phyloP scores from a whole-genome alignment of 176 grass and related monocot species.

The Carex cristatella region DNA sequence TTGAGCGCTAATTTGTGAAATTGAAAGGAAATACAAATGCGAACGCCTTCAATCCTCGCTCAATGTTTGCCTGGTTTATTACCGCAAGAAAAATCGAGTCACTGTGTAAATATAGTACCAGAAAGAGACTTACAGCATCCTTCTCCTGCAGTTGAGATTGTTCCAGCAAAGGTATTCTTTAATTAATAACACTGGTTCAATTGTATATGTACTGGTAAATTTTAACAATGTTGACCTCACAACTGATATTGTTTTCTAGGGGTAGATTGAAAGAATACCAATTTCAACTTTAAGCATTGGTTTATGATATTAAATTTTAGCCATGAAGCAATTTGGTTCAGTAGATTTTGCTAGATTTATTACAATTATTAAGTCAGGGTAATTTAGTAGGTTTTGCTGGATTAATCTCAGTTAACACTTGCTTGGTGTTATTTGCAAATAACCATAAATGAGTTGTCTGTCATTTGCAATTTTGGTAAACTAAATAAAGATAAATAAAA shows the following conservation, averaged over 20 bases:
- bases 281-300: neutral
- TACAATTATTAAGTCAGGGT: neutral
- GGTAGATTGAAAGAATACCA: neutral
- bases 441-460: too few relatives aligned
- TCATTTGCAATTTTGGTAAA: too few relatives aligned
- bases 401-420: neutral
- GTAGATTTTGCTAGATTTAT: neutral
- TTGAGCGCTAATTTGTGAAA: neutral
- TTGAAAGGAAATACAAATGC: slow-evolving; percentile 29
- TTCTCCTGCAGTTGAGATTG: slow-evolving; percentile 55
- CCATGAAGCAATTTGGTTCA: neutral
- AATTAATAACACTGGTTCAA: neutral
- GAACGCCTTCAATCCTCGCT: slow-evolving; percentile 38
- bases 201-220: neutral
- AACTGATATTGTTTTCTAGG: neutral
- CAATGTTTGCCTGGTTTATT: slow-evolving; percentile 51
- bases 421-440: too few relatives aligned
- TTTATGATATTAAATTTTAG: neutral
- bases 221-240: neutral
- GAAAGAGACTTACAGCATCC: slow-evolving; percentile 44
- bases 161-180: slow-evolving; percentile 48
- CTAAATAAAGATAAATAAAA: neutral
- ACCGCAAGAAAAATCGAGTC: slow-evolving; percentile 40
- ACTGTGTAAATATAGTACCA: slow-evolving; percentile 37
- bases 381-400: neutral